Conservation (phyloP, 2,329 filamentous ascomycete genomes). For the Penicillium rolfsii region DNA sequence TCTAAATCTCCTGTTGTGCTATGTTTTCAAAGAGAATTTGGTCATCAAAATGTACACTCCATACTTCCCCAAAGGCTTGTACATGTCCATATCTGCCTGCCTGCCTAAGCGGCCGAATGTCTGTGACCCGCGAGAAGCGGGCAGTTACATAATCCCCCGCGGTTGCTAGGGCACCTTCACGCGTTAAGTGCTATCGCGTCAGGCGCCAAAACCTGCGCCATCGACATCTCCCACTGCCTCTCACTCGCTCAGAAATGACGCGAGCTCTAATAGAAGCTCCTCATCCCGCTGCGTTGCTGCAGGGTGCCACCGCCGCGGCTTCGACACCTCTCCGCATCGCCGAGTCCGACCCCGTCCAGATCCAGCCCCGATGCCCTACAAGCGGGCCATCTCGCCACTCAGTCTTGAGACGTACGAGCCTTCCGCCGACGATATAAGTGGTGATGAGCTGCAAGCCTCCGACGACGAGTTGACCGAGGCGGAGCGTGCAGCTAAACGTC, state of each 20-base stretch:
- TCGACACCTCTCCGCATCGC: constrained; percentile 3
- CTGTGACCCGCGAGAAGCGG: background rate
- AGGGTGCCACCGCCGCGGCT: constrained; percentile 28
- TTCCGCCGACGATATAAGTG: constrained; percentile 30
- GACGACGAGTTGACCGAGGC: constrained; percentile 45
- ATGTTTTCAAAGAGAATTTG: no score
- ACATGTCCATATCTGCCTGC: background rate
- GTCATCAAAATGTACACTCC: no score
- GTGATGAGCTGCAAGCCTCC: constrained; percentile 38
- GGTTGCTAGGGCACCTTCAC: constrained; percentile 24
- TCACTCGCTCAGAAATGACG: constrained; percentile 19
- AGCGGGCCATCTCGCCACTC: constrained; percentile 39
- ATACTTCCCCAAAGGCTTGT: background rate
- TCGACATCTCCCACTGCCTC: constrained; percentile 1
- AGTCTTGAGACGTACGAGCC: constrained; percentile 41
- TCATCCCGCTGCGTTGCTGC: constrained; percentile 25
- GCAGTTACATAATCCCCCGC: constrained; percentile 17
- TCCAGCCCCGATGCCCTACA: constrained; percentile 37
- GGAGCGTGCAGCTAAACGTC: constrained; percentile 42
- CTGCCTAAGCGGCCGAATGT: background rate
- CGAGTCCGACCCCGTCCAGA: constrained; percentile 1
- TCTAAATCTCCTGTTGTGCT: no score
- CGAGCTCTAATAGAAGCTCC: background rate
- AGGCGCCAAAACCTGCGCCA: constrained; percentile 15
- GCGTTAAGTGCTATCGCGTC: constrained; percentile 26